Conservation (phyloP, 75 land plant genomes). For the Ceratopteris richardii region DNA sequence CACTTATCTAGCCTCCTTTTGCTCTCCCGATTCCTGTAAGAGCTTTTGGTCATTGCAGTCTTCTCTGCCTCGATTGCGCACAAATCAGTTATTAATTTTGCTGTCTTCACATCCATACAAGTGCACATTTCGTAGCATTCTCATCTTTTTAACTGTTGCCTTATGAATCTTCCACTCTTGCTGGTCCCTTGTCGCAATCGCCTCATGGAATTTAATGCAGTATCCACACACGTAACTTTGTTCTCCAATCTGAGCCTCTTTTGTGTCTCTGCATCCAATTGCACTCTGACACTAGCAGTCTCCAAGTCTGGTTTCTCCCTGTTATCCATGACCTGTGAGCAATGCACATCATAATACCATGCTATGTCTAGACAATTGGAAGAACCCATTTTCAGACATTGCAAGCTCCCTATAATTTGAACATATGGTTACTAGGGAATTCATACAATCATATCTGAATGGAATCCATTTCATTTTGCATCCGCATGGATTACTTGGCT, state of each 20-base stretch:
- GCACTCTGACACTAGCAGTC: conserved; percentile 35
- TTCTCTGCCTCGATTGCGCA: conserved; percentile 31
- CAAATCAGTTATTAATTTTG: conserved; percentile 25
- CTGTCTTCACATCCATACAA: conserved; percentile 41
- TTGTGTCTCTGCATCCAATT: conserved; percentile 41
- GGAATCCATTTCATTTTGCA: too few species aligned
- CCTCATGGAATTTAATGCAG: conserved; percentile 54
- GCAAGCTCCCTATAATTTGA: too few species aligned
- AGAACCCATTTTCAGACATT: too few species aligned
- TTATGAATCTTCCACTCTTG: conserved; percentile 48
- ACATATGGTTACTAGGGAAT: too few species aligned
- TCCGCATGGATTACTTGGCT: too few species aligned
- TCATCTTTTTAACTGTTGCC: conserved; percentile 23
- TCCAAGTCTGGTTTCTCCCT: conserved; percentile 72
- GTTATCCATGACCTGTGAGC: too few species aligned
- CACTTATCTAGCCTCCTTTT: conserved; percentile 20
- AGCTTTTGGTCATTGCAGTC: conserved; percentile 30
- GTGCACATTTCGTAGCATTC: conserved; percentile 39
- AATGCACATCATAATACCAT: too few species aligned
- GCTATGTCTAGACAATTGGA: too few species aligned
- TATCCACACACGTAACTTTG: conserved; percentile 38
- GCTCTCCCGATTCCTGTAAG: conserved; percentile 50
- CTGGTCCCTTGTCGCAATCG: conserved; percentile 43
- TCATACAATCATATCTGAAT: too few species aligned
- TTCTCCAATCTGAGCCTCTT: conserved; percentile 32